Evolutionary conservation across 495 filamentous ascomycete genomes (phyloP), one percentile per base, ranked within the genome.

Genomic region (Daldinia vernicosa): DNA sequence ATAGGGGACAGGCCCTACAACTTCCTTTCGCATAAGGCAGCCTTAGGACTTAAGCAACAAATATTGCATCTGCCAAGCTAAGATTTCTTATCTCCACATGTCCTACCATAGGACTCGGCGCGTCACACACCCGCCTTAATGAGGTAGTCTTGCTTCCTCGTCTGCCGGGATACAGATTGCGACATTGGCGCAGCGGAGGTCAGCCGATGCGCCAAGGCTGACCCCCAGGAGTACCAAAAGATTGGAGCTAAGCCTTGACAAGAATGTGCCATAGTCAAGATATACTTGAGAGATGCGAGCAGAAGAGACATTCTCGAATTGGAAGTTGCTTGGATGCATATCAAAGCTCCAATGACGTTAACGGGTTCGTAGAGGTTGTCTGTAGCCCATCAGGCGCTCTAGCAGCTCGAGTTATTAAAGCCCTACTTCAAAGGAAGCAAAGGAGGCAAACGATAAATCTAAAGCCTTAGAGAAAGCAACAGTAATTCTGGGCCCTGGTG

Each of bases 231-330:
- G 32, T 58, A 62, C 57, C 70, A 63, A 45, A 52, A 58, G 30
- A 53, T 17, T 58, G 60, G 35, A 72, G 64, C 72, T 76, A 76
- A 55, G 62, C 75, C 72, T 52, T 67, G 75, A 76, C 58, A 67
- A 76, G 75, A 76, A 76, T 76, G 75, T 76, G 75, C 56, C 56
- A 72, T 72, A 51, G 37, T 66, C 58, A 45, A 69, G 61, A 69
- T 53, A 50, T 39, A 62, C 58, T 39, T 24, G 55, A 32, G 33
- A 63, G 57, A 51, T 53, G 47, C 28, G 45, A 61, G 37, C 9
- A 69, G 28, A 39, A 63, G 17, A 63, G 62, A 63, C 57, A 69
- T 59, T 62, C 70, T 66, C 52, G 50, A 73, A 69, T 45, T 62
- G 70, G 70, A 69, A 73, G 70, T 47, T 66, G 58, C 57, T 32